Percentiles rank a stretch among this genome's conserved stretches.
Conservation (phyloP, 495 filamentous ascomycete species). For the Cenococcum geophilum region DNA sequence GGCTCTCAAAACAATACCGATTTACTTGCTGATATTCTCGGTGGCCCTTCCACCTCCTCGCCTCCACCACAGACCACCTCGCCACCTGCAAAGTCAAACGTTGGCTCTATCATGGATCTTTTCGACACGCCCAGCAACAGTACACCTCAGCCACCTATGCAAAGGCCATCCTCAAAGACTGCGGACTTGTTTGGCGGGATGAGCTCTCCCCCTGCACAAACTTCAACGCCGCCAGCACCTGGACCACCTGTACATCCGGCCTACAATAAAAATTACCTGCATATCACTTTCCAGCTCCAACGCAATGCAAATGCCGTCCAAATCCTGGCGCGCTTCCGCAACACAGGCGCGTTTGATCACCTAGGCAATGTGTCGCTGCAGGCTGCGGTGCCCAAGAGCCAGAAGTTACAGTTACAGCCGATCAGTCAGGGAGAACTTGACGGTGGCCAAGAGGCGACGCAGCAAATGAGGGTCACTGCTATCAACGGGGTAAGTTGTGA, state of each 20-base stretch:
- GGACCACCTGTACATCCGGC: slow-evolving; percentile 51
- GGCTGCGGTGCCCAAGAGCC: slow-evolving; percentile 91
- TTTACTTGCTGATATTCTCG: slow-evolving; percentile 81
- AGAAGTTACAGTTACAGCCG: slow-evolving; percentile 81
- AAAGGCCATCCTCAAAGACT: slow-evolving; percentile 41
- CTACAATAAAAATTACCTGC: slow-evolving; percentile 80
- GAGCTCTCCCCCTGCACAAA: slow-evolving; percentile 47
- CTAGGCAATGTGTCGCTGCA: slow-evolving; percentile 73
- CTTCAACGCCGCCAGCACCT: slow-evolving; percentile 36
- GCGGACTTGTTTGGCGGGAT: slow-evolving; percentile 44
- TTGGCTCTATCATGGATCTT: slow-evolving; percentile 82
- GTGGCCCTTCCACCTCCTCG: slow-evolving; percentile 48
- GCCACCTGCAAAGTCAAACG: slow-evolving; percentile 51
- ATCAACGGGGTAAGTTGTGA: slow-evolving; percentile 70
- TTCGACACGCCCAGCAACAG: slow-evolving; percentile 48
- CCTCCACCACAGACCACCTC: slow-evolving; percentile 46
- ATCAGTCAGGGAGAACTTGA: slow-evolving; percentile 74
- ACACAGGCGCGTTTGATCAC: slow-evolving; percentile 56
- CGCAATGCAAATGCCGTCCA: slow-evolving; percentile 69
- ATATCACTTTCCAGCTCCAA: slow-evolving; percentile 73
- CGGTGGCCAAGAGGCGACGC: slow-evolving; percentile 73
- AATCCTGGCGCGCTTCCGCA: slow-evolving; percentile 75
- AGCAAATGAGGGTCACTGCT: slow-evolving; percentile 76
- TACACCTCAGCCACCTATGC: slow-evolving; percentile 26
- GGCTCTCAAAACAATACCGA: slow-evolving; percentile 69